Evolutionary conservation across 129 eudicot genomes (phyloP), one percentile per base, ranked within the genome.

Genomic region (carrot (Daucus carota)): DNA sequence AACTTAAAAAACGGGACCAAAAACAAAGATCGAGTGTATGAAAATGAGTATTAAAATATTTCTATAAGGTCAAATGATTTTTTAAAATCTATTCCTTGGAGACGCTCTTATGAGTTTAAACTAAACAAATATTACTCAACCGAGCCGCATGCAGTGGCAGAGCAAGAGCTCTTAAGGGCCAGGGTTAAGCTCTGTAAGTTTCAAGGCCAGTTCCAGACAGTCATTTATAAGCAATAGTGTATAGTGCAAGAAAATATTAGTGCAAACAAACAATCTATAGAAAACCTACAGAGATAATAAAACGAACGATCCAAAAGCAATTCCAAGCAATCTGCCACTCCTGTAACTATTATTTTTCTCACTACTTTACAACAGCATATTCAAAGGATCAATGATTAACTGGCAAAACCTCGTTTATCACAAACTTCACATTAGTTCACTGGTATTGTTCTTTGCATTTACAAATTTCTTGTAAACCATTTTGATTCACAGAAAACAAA

Each of bases 391-490:
- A 28, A 63, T 15, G 20, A 29, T 63, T 38, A 63, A 63, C 40
- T 12, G 36, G 70, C 12, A 63, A 63, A 63, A 63, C 70, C 70
- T 63, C 70, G 4, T 5, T 63, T 29, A 28, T 63, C 69, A 29
- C 36, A 63, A 63, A 63, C 34, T 63, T 31, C 70, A 63, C 34
- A 63, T 63, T 22, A 32, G 70, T 63, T 26, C 40, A 29, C 70
- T 63, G 70, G 70, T 63, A 63, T 63, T 29, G 29, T 63, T 57
- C 65, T n/a, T 63, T 63, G 33, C 70, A 63, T 57, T 57, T 6
- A 24, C 31, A 8, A 57, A n/a, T 24, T n/a, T 57, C 65, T 57
- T 63, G 70, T 31, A 63, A 63, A 63, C 70, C 70, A 63, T 63
- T 63, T 29, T 63, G 70, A 63, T 63, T 63, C 70, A 63, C 70